Evolutionary conservation across 108 stramenopile genomes (phyloP).

Genomic region (Fistulifera solaris): DNA sequence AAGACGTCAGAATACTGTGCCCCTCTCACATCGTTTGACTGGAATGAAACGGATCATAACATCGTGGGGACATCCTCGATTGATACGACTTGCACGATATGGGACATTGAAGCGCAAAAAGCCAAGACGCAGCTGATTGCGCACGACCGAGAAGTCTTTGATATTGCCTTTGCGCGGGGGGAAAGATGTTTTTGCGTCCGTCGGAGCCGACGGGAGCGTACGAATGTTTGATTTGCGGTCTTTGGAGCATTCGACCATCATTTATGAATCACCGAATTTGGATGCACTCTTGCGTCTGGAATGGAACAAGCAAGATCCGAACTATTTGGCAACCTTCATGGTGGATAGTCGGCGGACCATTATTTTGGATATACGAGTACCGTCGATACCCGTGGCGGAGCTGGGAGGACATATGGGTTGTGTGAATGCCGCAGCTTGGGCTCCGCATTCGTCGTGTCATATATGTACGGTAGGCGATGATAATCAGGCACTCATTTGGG

Average conservation of each 20-base stretch:
- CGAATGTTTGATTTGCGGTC: slow-evolving; percentile 94
- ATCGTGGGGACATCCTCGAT: slow-evolving; percentile 87
- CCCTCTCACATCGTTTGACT: slow-evolving; percentile 91
- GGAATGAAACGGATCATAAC: slow-evolving; percentile 89
- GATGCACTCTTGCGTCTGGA: slow-evolving; percentile 89
- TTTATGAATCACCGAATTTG: slow-evolving; percentile 90
- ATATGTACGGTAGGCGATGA: slow-evolving; percentile 96
- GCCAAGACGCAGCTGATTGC: slow-evolving; percentile 97
- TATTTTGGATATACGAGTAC: slow-evolving; percentile 90
- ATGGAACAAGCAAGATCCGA: slow-evolving; percentile 99
- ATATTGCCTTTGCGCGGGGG: slow-evolving; percentile 90
- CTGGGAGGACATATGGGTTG: slow-evolving; percentile 81
- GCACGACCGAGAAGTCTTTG: slow-evolving; percentile 98
- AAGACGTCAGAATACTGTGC: slow-evolving; percentile 96
- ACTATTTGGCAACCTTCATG: slow-evolving; percentile 92
- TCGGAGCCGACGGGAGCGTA: slow-evolving; percentile 95
- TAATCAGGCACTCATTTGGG: slow-evolving; percentile 96
- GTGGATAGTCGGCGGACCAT: slow-evolving; percentile 80
- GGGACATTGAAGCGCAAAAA: slow-evolving; percentile 84
- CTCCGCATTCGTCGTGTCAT: slow-evolving; percentile 95
- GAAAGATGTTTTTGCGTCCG: slow-evolving; percentile 93
- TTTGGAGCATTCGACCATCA: slow-evolving; percentile 95
- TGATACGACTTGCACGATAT: slow-evolving; percentile 98
- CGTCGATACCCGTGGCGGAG: slow-evolving; percentile 68
- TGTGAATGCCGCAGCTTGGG: slow-evolving; percentile 96